Evolutionary conservation across 176 grass and related monocot species (phyloP).

Genomic region (Sorghum bicolor): Sorghum_bicolor_NCBIv3 NC_012870.2:51478001-51478500

Average conservation of each 20-base stretch:
- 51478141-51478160: too few relatives aligned
- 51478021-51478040: background rate
- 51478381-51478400: background rate
- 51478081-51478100: too few relatives aligned
- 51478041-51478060: background rate
- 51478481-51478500: slow-evolving; percentile 83
- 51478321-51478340: background rate
- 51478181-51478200: too few relatives aligned
- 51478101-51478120: too few relatives aligned
- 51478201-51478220: too few relatives aligned
- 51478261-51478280: background rate
- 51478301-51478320: too few relatives aligned
- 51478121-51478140: too few relatives aligned
- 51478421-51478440: background rate
- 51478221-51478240: too few relatives aligned
- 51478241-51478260: too few relatives aligned
- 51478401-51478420: background rate
- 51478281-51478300: background rate
- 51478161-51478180: too few relatives aligned
- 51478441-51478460: slow-evolving; percentile 45
- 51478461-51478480: slow-evolving; percentile 68
- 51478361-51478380: too few relatives aligned
- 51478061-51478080: background rate
- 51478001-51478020: background rate
- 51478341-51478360: background rate